Evolutionary conservation across 495 filamentous ascomycete species (phyloP), one percentile per base, ranked within the genome.

Genomic region (Cercophora samala): DNA sequence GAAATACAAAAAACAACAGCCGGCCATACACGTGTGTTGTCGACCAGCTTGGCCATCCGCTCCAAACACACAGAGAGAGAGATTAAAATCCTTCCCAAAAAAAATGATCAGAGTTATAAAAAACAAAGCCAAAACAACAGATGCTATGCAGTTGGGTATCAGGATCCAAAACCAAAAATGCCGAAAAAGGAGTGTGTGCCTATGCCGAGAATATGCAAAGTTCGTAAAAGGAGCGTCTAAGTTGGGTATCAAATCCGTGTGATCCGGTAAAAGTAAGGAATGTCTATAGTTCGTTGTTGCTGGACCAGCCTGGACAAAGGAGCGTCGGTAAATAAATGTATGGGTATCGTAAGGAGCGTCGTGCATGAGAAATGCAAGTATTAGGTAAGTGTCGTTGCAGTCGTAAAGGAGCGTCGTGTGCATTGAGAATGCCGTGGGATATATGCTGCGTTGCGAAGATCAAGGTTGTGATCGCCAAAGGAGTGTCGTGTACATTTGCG

Each of bases 81-180:
- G 37, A 46, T 46, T 46, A 46, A 46, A 46, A 46, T 9, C 9
- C 37, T 46, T 46, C 37, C 37, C 42, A 56, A 61, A 63, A n/a
- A 61, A 58, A 24, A 65, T 25, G 24, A 63, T 68, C 59, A 64
- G 67, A 64, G 66, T 60, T 58, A 67, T 32, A 66, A 59, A 69
- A 73, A 75, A 74, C 72, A 64, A 65, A 67, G 59, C 68, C 64
- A 69, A 73, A 75, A 74, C 74, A 81, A 80, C 81, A 83, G 80
- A 78, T 79, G 81, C 80, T 83, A 82, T 83, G 81, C 79, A 81
- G 72, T 80, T 81, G 80, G 79, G 78, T 78, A 75, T 78, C 78
- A 72, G 76, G 70, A 72, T 77, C 73, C 66, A 64, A 66, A 66
- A 42, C 58, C 32, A 62, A 56, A 56, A 72, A 77, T 68, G 46